phyloP scores from a whole-genome alignment of 2,329 filamentous ascomycete genomes.

The Rhinocladiella mackenziei region DNA sequence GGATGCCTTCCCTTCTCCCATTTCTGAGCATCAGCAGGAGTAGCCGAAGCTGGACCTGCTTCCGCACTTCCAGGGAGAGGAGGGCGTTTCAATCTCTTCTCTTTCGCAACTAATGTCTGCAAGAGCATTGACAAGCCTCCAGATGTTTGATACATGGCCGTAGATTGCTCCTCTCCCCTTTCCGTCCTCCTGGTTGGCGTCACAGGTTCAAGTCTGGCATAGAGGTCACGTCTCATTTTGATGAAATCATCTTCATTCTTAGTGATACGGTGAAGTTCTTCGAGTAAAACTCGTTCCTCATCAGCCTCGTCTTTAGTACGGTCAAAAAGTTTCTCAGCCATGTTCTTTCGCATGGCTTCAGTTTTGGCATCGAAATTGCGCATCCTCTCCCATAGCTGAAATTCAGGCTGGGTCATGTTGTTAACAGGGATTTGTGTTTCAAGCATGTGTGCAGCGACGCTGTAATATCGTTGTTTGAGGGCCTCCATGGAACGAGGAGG shows the following conservation, averaged over 20 bases:
- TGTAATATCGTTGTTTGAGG: constrained; percentile 86
- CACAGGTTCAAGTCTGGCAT: constrained; percentile 80
- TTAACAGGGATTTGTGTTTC: constrained; percentile 72
- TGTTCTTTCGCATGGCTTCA: constrained; percentile 76
- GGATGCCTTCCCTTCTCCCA: constrained; percentile 29
- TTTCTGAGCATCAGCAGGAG: constrained; percentile 33
- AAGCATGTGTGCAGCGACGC: constrained; percentile 77
- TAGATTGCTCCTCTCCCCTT: constrained; percentile 29
- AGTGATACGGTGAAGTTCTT: constrained; percentile 89
- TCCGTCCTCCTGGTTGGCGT: constrained; percentile 62
- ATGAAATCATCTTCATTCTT: constrained; percentile 81
- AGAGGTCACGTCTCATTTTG: constrained; percentile 81
- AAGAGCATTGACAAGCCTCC: constrained; percentile 74
- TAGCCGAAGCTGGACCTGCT: constrained; percentile 46
- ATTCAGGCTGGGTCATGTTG: constrained; percentile 84
- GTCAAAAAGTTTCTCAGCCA: constrained; percentile 73
- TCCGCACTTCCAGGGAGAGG: constrained; percentile 59
- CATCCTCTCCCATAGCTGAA: constrained; percentile 77
- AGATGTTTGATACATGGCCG: constrained; percentile 71
- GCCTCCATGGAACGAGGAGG: constrained; percentile 74
- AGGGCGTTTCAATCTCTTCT: constrained; percentile 86
- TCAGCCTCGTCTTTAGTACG: constrained; percentile 82
- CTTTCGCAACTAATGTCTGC: constrained; percentile 73
- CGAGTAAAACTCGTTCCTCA: constrained; percentile 83
- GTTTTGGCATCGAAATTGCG: constrained; percentile 76